Evolutionary conservation across 2,329 filamentous ascomycete species (phyloP).

Genomic region (Emmonsiellopsis sp.): DNA sequence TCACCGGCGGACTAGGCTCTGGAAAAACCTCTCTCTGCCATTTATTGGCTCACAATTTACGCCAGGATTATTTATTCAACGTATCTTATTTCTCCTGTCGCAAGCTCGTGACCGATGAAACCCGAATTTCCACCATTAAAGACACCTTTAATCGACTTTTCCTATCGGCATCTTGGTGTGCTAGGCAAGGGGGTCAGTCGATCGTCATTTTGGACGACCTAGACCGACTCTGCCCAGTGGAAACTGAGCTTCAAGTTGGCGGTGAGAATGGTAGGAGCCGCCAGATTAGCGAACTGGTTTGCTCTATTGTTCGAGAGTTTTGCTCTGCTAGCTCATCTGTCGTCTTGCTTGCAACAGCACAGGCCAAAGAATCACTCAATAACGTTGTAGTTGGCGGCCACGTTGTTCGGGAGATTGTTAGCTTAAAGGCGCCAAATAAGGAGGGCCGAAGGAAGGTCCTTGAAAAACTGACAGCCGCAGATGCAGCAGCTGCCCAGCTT

Average conservation of each 20-base stretch:
- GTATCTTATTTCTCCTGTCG: conserved; percentile 79
- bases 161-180: conserved; percentile 83
- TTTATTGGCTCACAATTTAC: conserved; percentile 63
- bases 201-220: conserved; percentile 86
- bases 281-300: conserved; percentile 82
- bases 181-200: conserved; percentile 71
- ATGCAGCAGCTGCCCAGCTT: conserved; percentile 30
- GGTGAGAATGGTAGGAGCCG: conserved; percentile 88
- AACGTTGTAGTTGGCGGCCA: conserved; percentile 85
- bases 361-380: conserved; percentile 86
- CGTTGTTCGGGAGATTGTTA: conserved; percentile 82
- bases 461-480: conserved; percentile 59
- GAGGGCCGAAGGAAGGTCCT: conserved; percentile 76
- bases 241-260: conserved; percentile 88
- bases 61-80: conserved; percentile 65
- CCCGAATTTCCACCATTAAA: conserved; percentile 78
- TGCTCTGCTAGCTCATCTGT: conserved; percentile 72
- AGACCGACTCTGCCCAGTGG: conserved; percentile 83
- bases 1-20: conserved; percentile 81
- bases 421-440: conserved; percentile 84
- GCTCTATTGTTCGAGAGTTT: conserved; percentile 72
- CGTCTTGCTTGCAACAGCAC: conserved; percentile 79
- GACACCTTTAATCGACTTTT: conserved; percentile 78
- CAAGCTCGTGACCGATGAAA: conserved; percentile 84
- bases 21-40: conserved; percentile 80